These are phyloP conservation scores for Cicer chorassanicum DNA, from an alignment of 306 rosid species.

Conservation along the genomic window DNA sequence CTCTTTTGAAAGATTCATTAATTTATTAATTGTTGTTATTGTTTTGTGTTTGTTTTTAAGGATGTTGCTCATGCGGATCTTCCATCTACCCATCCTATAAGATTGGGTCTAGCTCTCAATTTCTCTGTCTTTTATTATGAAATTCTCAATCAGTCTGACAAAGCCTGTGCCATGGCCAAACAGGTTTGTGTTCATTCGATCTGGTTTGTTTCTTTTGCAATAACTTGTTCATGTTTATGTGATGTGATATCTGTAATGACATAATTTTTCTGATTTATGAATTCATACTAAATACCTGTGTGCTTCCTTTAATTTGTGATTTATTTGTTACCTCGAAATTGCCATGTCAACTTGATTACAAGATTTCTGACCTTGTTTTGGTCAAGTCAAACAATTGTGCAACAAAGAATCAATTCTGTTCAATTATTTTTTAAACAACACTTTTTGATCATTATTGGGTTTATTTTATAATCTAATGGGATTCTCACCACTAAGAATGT, in stretches of 20 bases:
- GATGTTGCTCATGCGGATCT: constrained; percentile 68
- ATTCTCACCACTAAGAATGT: background rate
- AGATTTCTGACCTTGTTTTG: background rate
- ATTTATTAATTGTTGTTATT: background rate
- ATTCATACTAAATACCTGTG: background rate
- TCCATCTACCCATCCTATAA: constrained; percentile 79
- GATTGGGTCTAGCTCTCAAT: constrained; percentile 82
- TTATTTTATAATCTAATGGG: background rate
- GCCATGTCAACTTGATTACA: constrained; percentile 32
- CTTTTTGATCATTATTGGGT: background rate
- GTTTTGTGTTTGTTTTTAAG: constrained; percentile 32
- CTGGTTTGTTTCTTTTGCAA: constrained; percentile 1
- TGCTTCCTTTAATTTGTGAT: background rate
- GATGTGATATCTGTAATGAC: background rate
- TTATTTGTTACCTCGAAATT: background rate
- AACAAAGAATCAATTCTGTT: background rate
- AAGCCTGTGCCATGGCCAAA: constrained; percentile 83
- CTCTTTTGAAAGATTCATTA: background rate
- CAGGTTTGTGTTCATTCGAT: constrained; percentile 51
- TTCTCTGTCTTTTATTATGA: constrained; percentile 81
- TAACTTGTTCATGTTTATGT: background rate
- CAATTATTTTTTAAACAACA: background rate
- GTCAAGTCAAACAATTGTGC: constrained; percentile 21
- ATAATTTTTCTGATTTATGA: background rate
- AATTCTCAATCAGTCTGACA: constrained; percentile 80